Conservation (phyloP, 306 rosid species). For the Vigna trinervia region DNA sequence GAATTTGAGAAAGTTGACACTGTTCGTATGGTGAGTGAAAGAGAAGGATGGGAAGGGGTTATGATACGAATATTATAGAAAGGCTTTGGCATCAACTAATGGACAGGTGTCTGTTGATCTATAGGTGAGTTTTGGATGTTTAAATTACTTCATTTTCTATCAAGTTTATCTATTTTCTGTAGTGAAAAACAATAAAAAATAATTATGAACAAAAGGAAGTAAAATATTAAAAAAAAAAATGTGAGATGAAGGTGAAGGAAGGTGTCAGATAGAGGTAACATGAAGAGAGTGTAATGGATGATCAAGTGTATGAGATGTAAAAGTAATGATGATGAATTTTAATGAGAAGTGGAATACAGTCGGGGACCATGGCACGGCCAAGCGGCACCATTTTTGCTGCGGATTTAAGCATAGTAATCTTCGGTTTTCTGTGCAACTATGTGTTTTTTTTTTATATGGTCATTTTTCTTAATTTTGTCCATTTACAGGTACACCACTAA, state of each 20-base stretch:
- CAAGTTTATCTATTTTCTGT: not conserved
- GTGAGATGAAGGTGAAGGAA: no score
- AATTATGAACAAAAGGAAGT: no score
- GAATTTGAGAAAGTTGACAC: not conserved
- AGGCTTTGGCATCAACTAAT: constrained; percentile 52
- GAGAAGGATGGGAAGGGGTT: constrained; percentile 26
- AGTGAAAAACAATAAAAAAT: not conserved
- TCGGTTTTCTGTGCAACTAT: no score
- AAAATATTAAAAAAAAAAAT: no score
- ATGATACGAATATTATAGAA: constrained; percentile 50
- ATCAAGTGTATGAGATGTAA: not conserved
- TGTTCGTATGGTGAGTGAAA: not conserved
- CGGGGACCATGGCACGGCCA: not conserved
- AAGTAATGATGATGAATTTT: no score
- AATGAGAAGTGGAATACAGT: no score
- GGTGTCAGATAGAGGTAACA: no score
- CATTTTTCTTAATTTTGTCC: no score
- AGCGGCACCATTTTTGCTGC: not conserved
- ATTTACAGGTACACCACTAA: no score
- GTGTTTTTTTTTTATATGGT: no score
- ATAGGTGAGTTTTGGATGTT: constrained; percentile 41
- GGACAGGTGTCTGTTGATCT: constrained; percentile 68
- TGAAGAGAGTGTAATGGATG: no score
- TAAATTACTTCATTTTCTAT: not conserved
- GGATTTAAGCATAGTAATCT: not conserved